phyloP scores from a whole-genome alignment of 176 grass and related monocot genomes.

The Aechmea fasciata region DNA sequence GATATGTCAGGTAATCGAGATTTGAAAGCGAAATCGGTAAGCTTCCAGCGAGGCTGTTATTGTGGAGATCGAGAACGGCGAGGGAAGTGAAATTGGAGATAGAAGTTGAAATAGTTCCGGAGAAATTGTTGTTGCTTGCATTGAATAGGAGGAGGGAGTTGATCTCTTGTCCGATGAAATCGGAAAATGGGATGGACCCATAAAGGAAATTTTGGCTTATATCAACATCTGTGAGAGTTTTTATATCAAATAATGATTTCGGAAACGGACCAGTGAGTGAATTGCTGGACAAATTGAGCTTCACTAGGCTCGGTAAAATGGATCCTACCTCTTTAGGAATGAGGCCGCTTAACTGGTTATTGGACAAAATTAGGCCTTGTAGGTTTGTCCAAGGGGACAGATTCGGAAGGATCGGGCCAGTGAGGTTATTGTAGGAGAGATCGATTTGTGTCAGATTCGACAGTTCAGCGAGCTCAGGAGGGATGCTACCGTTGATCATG shows the following conservation, averaged over 20 bases:
- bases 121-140: conserved; percentile 72
- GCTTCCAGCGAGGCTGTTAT: conserved; percentile 60
- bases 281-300: conserved; percentile 75
- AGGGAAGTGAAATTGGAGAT: conserved; percentile 79
- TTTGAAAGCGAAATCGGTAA: conserved; percentile 58
- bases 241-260: conserved; percentile 44
- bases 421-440: conserved; percentile 62
- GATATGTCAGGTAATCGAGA: conserved; percentile 67
- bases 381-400: conserved; percentile 43
- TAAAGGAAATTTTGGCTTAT: conserved; percentile 74
- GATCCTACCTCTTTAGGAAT: conserved; percentile 56
- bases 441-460: conserved; percentile 63
- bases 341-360: conserved; percentile 60
- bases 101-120: conserved; percentile 45
- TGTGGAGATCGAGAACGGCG: conserved; percentile 74
- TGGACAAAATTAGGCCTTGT: conserved; percentile 72
- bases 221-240: conserved; percentile 49
- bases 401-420: conserved; percentile 50
- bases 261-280: conserved; percentile 60
- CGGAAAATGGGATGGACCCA: conserved; percentile 50
- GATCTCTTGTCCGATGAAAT: conserved; percentile 18
- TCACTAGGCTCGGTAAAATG: conserved; percentile 54
- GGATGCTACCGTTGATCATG: conserved; percentile 65
- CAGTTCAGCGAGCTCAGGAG: conserved; percentile 57
- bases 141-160: conserved; percentile 75